phyloP scores from a whole-genome alignment of 164 flowering plant species.

The Vitis labrusca region DNA sequence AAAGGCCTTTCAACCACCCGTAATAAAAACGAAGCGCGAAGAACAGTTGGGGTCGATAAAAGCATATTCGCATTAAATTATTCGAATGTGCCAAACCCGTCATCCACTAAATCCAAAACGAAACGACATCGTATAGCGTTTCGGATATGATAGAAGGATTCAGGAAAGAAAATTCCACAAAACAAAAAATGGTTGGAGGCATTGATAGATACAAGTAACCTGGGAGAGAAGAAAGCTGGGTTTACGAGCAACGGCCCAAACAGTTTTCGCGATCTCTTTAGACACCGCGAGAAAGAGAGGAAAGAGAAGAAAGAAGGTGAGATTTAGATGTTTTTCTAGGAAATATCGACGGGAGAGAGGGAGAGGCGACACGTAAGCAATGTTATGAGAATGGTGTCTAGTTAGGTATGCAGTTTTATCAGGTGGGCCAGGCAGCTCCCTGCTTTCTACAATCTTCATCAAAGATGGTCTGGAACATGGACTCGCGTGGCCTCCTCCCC shows the following conservation, averaged over 20 bases:
- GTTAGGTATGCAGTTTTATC: not conserved
- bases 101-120: not conserved
- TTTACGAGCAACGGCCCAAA: not conserved
- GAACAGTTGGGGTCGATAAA: conserved; percentile 15
- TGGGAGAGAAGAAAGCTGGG: not conserved
- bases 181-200: not conserved
- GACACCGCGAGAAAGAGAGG: not conserved
- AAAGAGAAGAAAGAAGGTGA: not conserved
- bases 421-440: not conserved
- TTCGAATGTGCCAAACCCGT: conserved; percentile 20
- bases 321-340: not conserved
- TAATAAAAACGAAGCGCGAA: conserved; percentile 6
- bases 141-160: not conserved
- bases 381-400: not conserved
- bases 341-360: conserved; percentile 5
- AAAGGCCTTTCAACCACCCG: not conserved
- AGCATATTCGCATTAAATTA: conserved; percentile 29
- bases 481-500: too few relatives aligned
- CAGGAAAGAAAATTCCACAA: not conserved
- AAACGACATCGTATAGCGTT: not conserved
- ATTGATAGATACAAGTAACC: not conserved
- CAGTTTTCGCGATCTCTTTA: not conserved
- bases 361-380: not conserved
- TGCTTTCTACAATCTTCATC: not conserved
- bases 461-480: not conserved